phyloP scores from a whole-genome alignment of 2,329 filamentous ascomycete genomes.

The Zymoseptoria brevis region DNA sequence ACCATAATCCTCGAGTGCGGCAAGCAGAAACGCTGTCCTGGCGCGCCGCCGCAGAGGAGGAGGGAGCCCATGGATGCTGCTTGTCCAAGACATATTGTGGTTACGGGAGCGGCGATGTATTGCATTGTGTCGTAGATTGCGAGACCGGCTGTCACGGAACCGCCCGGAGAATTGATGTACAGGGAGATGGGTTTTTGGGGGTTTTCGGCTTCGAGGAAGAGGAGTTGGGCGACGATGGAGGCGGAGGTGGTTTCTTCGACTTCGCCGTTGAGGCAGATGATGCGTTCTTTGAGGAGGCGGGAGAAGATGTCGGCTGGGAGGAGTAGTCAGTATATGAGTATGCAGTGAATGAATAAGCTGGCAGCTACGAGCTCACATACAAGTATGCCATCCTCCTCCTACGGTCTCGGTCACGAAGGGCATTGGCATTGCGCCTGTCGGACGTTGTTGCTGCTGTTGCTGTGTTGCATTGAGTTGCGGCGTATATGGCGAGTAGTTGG shows the following conservation, averaged over 20 bases:
- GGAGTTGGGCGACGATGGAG: slow-evolving; percentile 88
- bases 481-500: slow-evolving; percentile 16
- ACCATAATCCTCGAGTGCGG: slow-evolving; percentile 97
- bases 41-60: slow-evolving; percentile 74
- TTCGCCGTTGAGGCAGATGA: slow-evolving; percentile 84
- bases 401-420: slow-evolving; percentile 46
- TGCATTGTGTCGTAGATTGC: slow-evolving; percentile 99
- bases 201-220: slow-evolving; percentile 96
- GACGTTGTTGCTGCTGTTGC: slow-evolving; percentile 17
- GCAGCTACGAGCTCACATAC: too few relatives aligned
- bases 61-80: slow-evolving; percentile 93
- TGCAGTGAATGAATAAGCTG: too few relatives aligned
- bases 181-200: slow-evolving; percentile 92
- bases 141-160: slow-evolving; percentile 73
- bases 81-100: slow-evolving; percentile 89
- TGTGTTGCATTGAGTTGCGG: slow-evolving; percentile 19
- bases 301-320: slow-evolving; percentile 37
- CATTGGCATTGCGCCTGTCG: slow-evolving; percentile 38
- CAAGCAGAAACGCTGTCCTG: slow-evolving; percentile 77
- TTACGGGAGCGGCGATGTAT: slow-evolving; percentile 88
- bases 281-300: slow-evolving; percentile 62
- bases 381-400: slow-evolving; percentile 45
- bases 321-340: too few relatives aligned
- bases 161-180: slow-evolving; percentile 96
- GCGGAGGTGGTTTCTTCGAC: slow-evolving; percentile 87